These are phyloP conservation scores for Candida endomychidarum DNA, from an alignment of 805 yeast species.

Conservation along the genomic window DNA sequence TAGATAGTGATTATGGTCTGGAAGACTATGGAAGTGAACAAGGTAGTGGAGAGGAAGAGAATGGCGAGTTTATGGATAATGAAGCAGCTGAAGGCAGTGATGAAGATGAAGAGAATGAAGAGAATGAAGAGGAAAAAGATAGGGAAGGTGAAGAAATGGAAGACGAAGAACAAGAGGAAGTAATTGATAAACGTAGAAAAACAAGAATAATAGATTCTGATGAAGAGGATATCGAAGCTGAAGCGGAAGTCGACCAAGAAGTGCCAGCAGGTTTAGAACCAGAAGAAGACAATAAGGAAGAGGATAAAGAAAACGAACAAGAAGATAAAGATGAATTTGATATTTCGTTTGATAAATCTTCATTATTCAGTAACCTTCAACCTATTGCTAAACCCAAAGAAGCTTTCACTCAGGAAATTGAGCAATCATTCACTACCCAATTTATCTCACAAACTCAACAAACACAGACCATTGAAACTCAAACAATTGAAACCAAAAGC, in stretches of 20 bases:
- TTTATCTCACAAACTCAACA: not conserved
- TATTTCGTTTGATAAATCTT: constrained; percentile 11
- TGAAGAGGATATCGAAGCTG: too few species aligned
- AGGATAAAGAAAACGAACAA: not conserved
- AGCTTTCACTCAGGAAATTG: constrained; percentile 1
- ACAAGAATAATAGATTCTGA: constrained; percentile 10
- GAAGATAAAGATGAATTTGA: constrained; percentile 4
- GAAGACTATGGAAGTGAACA: constrained; percentile 21
- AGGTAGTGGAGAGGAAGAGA: constrained; percentile 18
- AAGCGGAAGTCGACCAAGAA: not conserved
- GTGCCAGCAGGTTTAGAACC: constrained; percentile 18
- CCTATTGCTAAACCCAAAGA: not conserved
- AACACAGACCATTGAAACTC: not conserved
- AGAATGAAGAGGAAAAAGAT: constrained; percentile 4
- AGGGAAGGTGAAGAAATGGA: constrained; percentile 1
- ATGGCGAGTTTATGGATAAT: constrained; percentile 13
- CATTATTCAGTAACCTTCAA: constrained; percentile 13
- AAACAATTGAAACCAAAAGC: too few species aligned
- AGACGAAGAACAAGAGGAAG: not conserved
- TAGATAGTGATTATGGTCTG: constrained; percentile 18
- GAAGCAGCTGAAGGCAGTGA: constrained; percentile 21
- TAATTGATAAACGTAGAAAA: constrained; percentile 2
- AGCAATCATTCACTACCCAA: not conserved
- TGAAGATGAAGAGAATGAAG: constrained; percentile 17
- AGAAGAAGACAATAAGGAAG: constrained; percentile 12